Evolutionary conservation across 768 basidiomycete species (phyloP), one percentile per base, ranked within the genome.

Genomic region (Butyriboletus loyo): DNA sequence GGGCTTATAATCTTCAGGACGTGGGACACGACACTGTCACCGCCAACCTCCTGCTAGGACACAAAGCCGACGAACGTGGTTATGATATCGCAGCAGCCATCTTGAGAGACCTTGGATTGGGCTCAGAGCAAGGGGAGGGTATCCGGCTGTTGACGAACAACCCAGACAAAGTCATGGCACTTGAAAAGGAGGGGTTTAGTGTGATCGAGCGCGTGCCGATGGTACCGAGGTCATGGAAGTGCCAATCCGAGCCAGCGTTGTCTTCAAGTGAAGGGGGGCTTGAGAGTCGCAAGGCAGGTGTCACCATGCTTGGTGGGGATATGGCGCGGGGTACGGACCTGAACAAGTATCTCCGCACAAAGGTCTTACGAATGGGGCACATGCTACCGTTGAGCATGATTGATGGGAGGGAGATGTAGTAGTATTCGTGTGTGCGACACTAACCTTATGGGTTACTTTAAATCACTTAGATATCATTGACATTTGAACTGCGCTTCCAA

Each of bases 11-110:
- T 66, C 77, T 98, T 19, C 97, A 98, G 69, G 97, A 99, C 68
- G 75, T 99, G 46, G 97, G 97, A 0, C 92, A 98, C 66, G 97
- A 98, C 73, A 99, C 97, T n/a, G 97, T 99, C 60, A 86, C 90
- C 5, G 97, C 97, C 25, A 99, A 99, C 70, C 74, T 98, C 35
- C 82, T 97, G 80, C 84, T 99, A 28, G 97, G 97, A 2, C 91
- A 97, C 70, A 79, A 84, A 53, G 95, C 97, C 6, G 97, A 99
- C 67, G 90, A 96, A 69, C 82, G 97, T 31, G 86, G 86, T 22
- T 99, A 98, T 71, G 92, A 89, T 58, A 77, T 98, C 53, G 97
- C 97, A 1, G 87, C 77, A 8, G 93, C 89, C 27, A 98, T 98
- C 57, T 69, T 98, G 56, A 81, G 84, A 5, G 97, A 99, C 70